Base-by-base conservation (phyloP, 2,329 filamentous ascomycete genomes). In the Colletotrichum truncatum region DNA sequence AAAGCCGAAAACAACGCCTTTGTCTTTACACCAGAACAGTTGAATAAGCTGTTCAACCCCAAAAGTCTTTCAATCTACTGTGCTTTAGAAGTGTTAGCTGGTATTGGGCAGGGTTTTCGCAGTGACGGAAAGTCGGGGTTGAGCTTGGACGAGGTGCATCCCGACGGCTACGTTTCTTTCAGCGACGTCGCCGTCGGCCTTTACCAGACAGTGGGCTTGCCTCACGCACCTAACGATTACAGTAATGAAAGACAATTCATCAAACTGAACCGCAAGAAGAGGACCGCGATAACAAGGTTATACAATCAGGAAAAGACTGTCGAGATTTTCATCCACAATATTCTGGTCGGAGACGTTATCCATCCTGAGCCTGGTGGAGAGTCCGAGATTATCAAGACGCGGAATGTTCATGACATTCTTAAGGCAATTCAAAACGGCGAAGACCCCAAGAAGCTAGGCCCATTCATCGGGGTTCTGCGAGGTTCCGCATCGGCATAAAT, bases 11-110 rank as follows among this genome's bases (percentile, higher is more conserved):
- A 93, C 75, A 97, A 96, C 75, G 91, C 91, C 0, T 97, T 97
- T 73, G 94, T 93, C 14, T 97, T 93, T 74, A 88, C 89, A 2
- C 92, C 92, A 3, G 94, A 94, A 12, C 90, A 97, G 73, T 83
- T 98, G 68, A 91, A 89, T 71, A 97, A 97, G 77, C 86, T 97
- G 80, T 88, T 95, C 67, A 96, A 97, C 74, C 94, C 94, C 4
- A 97, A 97, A 81, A 97, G 89, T 67, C 79, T 97, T 63, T 83
- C 90, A 10, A 94, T 94, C 1, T 97, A 95, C 70, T 92, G 91
- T 73, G 90, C 90, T 12, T 76, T 98, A 5, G 94, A 94, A 51
- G 94, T 94, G 21, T 77, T 97, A 14, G 79, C 78, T 16, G 94
- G 94, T 1, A 77, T 98, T 51, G 93, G 95, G 77, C 91, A 89